Evolutionary conservation across 345 rosid genomes (phyloP), one percentile per base, ranked within the genome.

Genomic region (Streptanthus diversifolius): DNA sequence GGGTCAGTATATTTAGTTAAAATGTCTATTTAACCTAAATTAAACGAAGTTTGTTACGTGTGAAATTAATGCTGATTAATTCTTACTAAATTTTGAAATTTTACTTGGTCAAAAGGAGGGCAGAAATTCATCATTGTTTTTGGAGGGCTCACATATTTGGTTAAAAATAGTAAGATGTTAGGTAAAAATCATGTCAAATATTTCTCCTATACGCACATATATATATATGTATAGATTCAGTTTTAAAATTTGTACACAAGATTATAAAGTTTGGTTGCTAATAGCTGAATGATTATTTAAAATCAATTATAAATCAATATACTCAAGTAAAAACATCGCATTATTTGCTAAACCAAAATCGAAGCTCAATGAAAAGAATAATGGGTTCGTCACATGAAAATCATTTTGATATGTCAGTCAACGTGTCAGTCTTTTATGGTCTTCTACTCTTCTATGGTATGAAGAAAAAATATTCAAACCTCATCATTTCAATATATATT

Each of bases 401-500:
- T 60, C 18, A 39, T 39, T 13, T 60, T 13, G 29, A 60, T 12
- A 19, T 63, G 56, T 21, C 22, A 40, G 73, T 49, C 29, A 44
- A 59, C 54, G 66, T 66, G 37, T 59, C 68, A 59, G 30, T 49
- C 44, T 74, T 27, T 57, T 21, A 37, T 60, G 73, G 47, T 49
- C 22, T 21, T 30, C 44, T 4, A 57, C n/a, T 49, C 44, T 74
- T 27, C 48, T 21, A 37, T 60, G 73, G 47, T 49, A 57, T 7
- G 30, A 5, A 33, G 5, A 54, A 27, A 53, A 2, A 2, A 7
- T 7, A 8, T 48, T 36, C 36, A 48, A 66, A 58, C 36, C 19
- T 64, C 71, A 24, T 33, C 40, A 44, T 24, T 27, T 21, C 17
- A 21, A 51, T 41, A 17, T 43, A 43, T 14, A 51, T 22, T 24